These are phyloP conservation scores for Tylopilus subfusipes DNA, from an alignment of 768 basidiomycete species.

Conservation along the genomic window DNA sequence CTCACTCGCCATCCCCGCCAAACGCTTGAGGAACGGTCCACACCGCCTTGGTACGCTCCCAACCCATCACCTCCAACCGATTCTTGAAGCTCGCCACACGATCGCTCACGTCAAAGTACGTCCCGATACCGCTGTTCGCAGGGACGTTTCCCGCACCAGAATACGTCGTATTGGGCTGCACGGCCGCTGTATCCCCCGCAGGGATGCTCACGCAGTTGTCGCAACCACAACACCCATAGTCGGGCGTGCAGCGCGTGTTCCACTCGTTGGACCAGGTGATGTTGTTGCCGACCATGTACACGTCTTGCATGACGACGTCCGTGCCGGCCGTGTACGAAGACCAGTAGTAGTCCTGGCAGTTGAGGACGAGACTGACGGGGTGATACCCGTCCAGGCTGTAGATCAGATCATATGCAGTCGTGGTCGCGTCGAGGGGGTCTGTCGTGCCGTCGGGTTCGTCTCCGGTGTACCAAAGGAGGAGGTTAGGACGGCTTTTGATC, in stretches of 20 bases:
- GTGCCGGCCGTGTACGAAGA: conserved; percentile 54
- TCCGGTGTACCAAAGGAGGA: conserved; percentile 70
- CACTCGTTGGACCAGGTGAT: conserved; percentile 61
- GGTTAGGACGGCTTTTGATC: conserved; percentile 63
- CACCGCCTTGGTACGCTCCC: conserved; percentile 63
- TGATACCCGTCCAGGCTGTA: conserved; percentile 63
- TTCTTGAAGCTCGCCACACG: conserved; percentile 64
- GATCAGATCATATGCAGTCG: conserved; percentile 51
- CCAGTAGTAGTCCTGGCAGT: conserved; percentile 66
- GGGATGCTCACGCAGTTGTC: conserved; percentile 49
- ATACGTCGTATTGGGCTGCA: conserved; percentile 23
- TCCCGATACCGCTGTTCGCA: conserved; percentile 27
- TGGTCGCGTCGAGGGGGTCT: conserved; percentile 58
- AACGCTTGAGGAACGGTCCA: conserved; percentile 84
- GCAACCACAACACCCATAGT: conserved; percentile 73
- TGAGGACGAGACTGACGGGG: conserved; percentile 63
- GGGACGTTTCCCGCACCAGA: conserved; percentile 14
- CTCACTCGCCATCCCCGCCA: conserved; percentile 36
- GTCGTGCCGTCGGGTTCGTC: conserved; percentile 72
- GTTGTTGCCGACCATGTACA: conserved; percentile 50
- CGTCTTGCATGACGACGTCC: too few relatives aligned
- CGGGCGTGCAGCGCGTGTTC: conserved; percentile 57
- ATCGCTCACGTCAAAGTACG: conserved; percentile 62
- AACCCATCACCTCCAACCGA: conserved; percentile 58
- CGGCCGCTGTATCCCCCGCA: conserved; percentile 39